phyloP scores from a whole-genome alignment of 1,284 basidiomycete genomes.

The Anthracocystis panici-leucophaei region DNA sequence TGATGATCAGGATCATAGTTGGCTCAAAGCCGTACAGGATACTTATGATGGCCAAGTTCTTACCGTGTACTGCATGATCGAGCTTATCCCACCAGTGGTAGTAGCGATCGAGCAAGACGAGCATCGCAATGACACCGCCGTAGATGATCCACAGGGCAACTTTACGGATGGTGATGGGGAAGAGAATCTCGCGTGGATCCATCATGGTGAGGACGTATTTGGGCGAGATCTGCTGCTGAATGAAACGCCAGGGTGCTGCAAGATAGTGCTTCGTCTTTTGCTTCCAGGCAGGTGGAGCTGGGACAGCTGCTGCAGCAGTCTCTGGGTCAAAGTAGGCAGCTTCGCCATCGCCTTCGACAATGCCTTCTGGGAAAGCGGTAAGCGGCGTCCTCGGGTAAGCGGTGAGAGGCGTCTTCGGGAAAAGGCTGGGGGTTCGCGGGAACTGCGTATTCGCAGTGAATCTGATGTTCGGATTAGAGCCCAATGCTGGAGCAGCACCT shows the following conservation, averaged over 20 bases:
- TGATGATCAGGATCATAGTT: slow-evolving; percentile 36
- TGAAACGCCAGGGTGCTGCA: slow-evolving; percentile 15
- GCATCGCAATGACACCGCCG: slow-evolving; percentile 28
- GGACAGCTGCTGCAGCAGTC: background rate
- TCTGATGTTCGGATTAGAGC: slow-evolving; percentile 7
- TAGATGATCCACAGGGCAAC: slow-evolving; percentile 35
- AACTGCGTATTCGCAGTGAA: slow-evolving; percentile 1
- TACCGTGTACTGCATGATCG: slow-evolving; percentile 36
- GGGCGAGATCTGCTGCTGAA: slow-evolving; percentile 24
- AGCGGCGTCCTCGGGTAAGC: slow-evolving; percentile 22
- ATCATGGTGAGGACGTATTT: slow-evolving; percentile 34
- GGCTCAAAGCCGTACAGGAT: slow-evolving; percentile 45
- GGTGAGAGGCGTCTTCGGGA: slow-evolving; percentile 22
- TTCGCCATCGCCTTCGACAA: slow-evolving; percentile 8
- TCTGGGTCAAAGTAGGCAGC: background rate
- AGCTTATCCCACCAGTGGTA: slow-evolving; percentile 45
- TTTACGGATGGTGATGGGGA: slow-evolving; percentile 32
- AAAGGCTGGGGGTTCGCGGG: slow-evolving; percentile 22
- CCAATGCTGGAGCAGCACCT: background rate
- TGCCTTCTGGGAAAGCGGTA: slow-evolving; percentile 14
- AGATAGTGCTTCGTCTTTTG: slow-evolving; percentile 15
- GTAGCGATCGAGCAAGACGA: slow-evolving; percentile 35
- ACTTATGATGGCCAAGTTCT: slow-evolving; percentile 38
- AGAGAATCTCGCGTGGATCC: slow-evolving; percentile 35
- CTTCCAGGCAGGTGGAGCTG: slow-evolving; percentile 5